Conservation (phyloP, 1,284 basidiomycete genomes). For the Microbotryum intermedium region DNA sequence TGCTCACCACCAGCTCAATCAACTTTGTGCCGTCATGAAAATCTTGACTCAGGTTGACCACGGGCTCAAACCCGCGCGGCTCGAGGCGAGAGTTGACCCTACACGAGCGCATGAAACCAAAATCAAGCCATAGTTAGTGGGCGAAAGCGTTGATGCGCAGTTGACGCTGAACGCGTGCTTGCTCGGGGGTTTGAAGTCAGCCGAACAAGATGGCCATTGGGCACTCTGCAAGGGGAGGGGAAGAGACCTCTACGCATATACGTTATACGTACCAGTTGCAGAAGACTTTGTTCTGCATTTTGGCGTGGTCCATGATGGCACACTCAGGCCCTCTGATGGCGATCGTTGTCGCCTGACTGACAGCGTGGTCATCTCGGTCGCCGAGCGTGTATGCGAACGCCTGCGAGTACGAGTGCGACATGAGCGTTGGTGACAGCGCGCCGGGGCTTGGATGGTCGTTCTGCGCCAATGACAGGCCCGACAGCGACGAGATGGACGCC, state of each 20-base stretch:
- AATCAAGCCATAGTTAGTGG: neutral
- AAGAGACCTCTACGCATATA: neutral
- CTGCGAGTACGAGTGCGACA: too few species aligned
- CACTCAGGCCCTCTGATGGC: too few species aligned
- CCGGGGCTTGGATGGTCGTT: too few species aligned
- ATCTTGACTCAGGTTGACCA: conserved; percentile 81
- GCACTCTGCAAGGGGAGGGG: too few species aligned
- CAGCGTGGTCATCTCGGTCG: too few species aligned
- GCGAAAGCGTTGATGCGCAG: neutral
- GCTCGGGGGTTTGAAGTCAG: neutral
- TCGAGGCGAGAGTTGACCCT: conserved; percentile 94
- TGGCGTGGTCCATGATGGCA: conserved; percentile 31
- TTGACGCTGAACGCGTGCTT: neutral
- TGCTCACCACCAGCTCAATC: conserved; percentile 70
- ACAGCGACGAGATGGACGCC: too few species aligned
- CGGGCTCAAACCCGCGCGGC: conserved; percentile 71
- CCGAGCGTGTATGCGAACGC: too few species aligned
- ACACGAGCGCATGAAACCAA: neutral
- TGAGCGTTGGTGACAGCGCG: too few species aligned
- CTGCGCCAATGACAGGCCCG: too few species aligned
- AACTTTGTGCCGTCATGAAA: conserved; percentile 89
- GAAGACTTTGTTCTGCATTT: conserved; percentile 67
- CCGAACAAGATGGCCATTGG: neutral
- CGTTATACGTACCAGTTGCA: conserved; percentile 62
- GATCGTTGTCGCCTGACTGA: too few species aligned